Conservation (phyloP, 1,139 yeast genomes). For the Scheffersomyces insectosa region DNA sequence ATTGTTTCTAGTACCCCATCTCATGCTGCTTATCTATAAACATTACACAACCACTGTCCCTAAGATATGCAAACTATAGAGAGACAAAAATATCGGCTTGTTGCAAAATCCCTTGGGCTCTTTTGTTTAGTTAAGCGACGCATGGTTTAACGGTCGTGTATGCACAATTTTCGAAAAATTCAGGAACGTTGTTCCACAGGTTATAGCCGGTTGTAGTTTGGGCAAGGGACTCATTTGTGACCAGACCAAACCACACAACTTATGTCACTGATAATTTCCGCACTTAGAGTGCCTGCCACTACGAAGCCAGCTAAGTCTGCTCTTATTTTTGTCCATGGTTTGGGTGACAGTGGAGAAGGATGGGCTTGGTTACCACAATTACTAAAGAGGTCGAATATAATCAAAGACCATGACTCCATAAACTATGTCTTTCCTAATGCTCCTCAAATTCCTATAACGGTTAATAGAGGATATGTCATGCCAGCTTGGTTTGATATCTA, state of each 20-base stretch:
- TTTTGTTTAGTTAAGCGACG: too few species aligned
- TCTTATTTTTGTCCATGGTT: conserved; percentile 81
- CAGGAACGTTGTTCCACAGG: neutral
- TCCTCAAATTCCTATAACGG: conserved; percentile 67
- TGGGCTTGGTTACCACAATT: conserved; percentile 77
- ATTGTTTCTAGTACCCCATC: too few species aligned
- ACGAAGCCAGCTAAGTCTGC: conserved; percentile 51
- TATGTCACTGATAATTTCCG: conserved; percentile 21
- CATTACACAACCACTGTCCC: too few species aligned
- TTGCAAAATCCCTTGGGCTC: too few species aligned
- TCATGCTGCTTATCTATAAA: too few species aligned
- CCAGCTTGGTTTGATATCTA: conserved; percentile 89
- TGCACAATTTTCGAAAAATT: neutral
- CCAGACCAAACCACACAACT: too few species aligned
- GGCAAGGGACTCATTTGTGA: too few species aligned
- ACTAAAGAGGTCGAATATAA: conserved; percentile 39
- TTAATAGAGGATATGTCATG: conserved; percentile 65
- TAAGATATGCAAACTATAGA: too few species aligned
- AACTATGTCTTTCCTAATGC: conserved; percentile 90
- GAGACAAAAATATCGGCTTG: too few species aligned
- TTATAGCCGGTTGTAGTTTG: too few species aligned
- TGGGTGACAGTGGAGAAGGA: conserved; percentile 89
- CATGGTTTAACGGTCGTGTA: neutral
- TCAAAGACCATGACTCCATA: conserved; percentile 55
- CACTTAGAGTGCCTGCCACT: conserved; percentile 46